Percentiles rank a stretch among this genome's conserved stretches.
These are phyloP conservation scores for Rutstroemia sydowiana DNA, from an alignment of 2,329 filamentous ascomycete genomes.

Conservation along the genomic window DNA sequence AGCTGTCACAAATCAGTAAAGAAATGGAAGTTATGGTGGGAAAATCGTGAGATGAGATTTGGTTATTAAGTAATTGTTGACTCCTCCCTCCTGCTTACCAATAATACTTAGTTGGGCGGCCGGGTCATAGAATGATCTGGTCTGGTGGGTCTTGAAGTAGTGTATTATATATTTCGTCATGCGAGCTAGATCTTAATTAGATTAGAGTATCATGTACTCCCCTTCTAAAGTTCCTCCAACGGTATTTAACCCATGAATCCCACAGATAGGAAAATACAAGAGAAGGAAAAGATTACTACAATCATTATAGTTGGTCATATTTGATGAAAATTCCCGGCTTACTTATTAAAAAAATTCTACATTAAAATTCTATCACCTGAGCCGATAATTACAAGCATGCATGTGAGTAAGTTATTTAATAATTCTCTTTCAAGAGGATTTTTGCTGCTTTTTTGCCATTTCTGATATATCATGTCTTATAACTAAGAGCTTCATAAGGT, in stretches of 20 bases:
- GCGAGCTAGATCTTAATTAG: background rate
- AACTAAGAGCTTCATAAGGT: background rate
- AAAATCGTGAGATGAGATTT: background rate
- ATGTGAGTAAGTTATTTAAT: too few relatives aligned
- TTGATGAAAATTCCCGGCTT: too few relatives aligned
- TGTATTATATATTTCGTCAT: background rate
- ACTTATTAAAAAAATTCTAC: too few relatives aligned
- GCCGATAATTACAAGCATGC: too few relatives aligned
- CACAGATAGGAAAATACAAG: background rate
- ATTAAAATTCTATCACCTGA: too few relatives aligned
- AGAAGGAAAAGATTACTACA: background rate
- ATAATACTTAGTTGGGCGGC: too few relatives aligned
- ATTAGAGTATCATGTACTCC: background rate
- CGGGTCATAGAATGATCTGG: background rate
- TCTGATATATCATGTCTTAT: background rate
- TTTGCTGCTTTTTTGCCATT: background rate
- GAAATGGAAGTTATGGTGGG: background rate
- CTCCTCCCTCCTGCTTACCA: slow-evolving; percentile 4
- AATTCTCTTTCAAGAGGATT: too few relatives aligned
- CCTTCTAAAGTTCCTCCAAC: slow-evolving; percentile 8
- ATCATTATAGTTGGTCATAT: background rate
- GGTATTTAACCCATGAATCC: background rate
- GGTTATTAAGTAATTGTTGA: background rate
- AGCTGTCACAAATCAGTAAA: background rate
- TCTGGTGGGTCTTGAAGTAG: background rate